Conservation (phyloP, 352 stramenopile species). For the Phytophthora hibernalis region DNA sequence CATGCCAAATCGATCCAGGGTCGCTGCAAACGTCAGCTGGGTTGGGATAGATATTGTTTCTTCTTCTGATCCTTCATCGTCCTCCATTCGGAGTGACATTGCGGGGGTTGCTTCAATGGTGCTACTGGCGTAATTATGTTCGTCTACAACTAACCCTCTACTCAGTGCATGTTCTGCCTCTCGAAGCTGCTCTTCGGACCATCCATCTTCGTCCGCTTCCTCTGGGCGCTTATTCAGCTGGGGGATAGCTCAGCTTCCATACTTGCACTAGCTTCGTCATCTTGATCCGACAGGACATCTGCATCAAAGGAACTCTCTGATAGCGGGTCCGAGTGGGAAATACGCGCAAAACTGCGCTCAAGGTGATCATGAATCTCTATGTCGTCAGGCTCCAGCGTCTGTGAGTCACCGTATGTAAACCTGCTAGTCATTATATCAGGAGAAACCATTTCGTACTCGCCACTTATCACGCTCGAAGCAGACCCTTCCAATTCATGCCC, state of each 20-base stretch:
- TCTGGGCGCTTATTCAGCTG: constrained; percentile 6
- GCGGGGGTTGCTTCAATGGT: neutral
- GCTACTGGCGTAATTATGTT: neutral
- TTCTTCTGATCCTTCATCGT: constrained; percentile 23
- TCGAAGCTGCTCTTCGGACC: constrained; percentile 33
- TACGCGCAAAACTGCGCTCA: neutral
- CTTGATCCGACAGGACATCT: constrained; percentile 5
- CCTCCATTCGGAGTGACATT: constrained; percentile 5
- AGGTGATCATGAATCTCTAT: neutral
- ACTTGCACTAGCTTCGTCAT: constrained; percentile 9
- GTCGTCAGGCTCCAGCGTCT: constrained; percentile 3
- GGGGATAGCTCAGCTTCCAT: neutral
- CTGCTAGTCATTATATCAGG: neutral
- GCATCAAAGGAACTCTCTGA: constrained; percentile 27
- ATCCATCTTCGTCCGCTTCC: constrained; percentile 21
- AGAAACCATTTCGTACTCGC: neutral
- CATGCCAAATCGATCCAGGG: constrained; percentile 21
- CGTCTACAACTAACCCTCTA: neutral
- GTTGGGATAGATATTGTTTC: constrained; percentile 19
- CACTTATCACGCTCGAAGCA: neutral
- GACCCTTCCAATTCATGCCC: constrained; percentile 12
- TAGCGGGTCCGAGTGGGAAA: constrained; percentile 3
- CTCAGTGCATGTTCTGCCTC: constrained; percentile 15
- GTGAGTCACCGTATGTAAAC: neutral
- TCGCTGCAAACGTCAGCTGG: constrained; percentile 4